These are phyloP conservation scores for Yamadazyma paraphyllophila DNA, from an alignment of 805 yeast genomes.

Conservation along the genomic window DNA sequence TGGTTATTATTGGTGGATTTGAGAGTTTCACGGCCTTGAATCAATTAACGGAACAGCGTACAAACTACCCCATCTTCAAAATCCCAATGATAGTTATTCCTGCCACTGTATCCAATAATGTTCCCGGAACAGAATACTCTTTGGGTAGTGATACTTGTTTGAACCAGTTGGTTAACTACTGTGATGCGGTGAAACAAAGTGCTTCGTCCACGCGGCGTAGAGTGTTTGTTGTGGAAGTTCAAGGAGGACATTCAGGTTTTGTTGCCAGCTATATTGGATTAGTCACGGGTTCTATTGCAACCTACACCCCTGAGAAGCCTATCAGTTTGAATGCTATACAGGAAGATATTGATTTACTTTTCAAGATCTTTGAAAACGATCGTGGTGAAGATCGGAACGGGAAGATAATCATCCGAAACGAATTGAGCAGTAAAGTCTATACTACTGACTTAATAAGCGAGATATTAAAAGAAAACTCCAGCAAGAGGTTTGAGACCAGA, in stretches of 20 bases:
- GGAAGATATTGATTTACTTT: slow-evolving; percentile 61
- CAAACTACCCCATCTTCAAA: slow-evolving; percentile 64
- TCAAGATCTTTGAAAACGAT: slow-evolving; percentile 57
- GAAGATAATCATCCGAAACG: slow-evolving; percentile 64
- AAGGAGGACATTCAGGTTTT: slow-evolving; percentile 83
- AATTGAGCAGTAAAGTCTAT: slow-evolving; percentile 65
- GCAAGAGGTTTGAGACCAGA: slow-evolving; percentile 69
- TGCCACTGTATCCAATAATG: slow-evolving; percentile 77
- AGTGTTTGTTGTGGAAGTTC: slow-evolving; percentile 78
- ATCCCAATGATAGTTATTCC: slow-evolving; percentile 79
- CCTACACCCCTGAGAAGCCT: slow-evolving; percentile 75
- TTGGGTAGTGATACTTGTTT: slow-evolving; percentile 75
- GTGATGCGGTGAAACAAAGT: slow-evolving; percentile 76
- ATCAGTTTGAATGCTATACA: slow-evolving; percentile 59
- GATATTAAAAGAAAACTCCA: slow-evolving; percentile 60
- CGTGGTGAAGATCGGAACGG: slow-evolving; percentile 69
- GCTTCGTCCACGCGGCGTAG: slow-evolving; percentile 78
- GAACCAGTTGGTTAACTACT: slow-evolving; percentile 66
- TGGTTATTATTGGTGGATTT: slow-evolving; percentile 76
- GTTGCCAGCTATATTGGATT: slow-evolving; percentile 69
- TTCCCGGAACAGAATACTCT: slow-evolving; percentile 80
- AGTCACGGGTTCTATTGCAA: slow-evolving; percentile 69
- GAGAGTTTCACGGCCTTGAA: slow-evolving; percentile 74
- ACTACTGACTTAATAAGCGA: slow-evolving; percentile 69
- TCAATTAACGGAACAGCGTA: slow-evolving; percentile 60